Percentiles rank a stretch among this genome's conserved stretches.
phyloP scores from a whole-genome alignment of 139 green algal species.

The Tetradesmus obliquus region DNA sequence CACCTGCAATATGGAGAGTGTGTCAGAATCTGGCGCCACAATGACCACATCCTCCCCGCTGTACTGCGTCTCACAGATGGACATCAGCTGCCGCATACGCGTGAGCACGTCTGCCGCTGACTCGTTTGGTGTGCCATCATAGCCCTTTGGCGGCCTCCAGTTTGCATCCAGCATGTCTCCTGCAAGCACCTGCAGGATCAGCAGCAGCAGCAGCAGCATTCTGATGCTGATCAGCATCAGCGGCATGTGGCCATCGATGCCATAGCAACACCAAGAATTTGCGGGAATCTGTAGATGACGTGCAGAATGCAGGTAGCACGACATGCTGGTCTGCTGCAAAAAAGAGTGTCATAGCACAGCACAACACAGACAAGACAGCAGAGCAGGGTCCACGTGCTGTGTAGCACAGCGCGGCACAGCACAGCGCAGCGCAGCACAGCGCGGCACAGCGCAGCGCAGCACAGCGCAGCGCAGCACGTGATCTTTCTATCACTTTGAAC shows the following conservation, averaged over 20 bases:
- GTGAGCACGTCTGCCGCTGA: constrained; percentile 76
- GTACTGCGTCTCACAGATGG: constrained; percentile 69
- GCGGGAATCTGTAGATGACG: too few relatives aligned
- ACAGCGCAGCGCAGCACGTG: background rate
- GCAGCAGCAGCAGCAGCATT: background rate
- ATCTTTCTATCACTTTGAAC: too few relatives aligned
- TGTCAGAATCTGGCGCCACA: constrained; percentile 78
- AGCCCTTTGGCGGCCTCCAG: constrained; percentile 51
- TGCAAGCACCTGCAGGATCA: constrained; percentile 42
- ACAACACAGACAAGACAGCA: too few relatives aligned
- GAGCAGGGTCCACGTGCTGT: too few relatives aligned
- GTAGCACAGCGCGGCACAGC: too few relatives aligned
- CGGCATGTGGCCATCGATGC: background rate
- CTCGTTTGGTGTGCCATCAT: constrained; percentile 85
- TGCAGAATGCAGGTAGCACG: too few relatives aligned
- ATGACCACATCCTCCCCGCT: constrained; percentile 57
- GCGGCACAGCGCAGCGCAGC: background rate
- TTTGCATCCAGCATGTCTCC: constrained; percentile 51
- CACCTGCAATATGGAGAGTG: constrained; percentile 76
- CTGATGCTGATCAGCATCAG: background rate
- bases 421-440: too few relatives aligned
- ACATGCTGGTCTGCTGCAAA: too few relatives aligned
- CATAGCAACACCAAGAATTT: too few relatives aligned
- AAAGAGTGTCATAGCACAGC: too few relatives aligned
- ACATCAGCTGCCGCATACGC: constrained; percentile 75